These are phyloP conservation scores for Stephania yunnanensis DNA, from an alignment of 164 flowering plant species.

Conservation along the genomic window DNA sequence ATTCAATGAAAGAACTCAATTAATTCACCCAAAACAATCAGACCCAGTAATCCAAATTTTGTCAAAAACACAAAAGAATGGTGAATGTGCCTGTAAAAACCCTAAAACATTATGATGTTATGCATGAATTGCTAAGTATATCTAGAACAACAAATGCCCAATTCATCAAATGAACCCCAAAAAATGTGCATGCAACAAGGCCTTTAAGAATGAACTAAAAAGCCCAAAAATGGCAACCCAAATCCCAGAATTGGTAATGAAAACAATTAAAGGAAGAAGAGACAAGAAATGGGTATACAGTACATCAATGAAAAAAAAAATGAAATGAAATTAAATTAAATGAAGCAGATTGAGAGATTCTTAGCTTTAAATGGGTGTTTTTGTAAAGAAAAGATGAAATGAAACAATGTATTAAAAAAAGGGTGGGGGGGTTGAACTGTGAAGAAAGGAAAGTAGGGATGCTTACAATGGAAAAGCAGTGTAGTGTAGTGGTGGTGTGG, in stretches of 20 bases:
- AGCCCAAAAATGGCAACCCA: slow-evolving; percentile 4
- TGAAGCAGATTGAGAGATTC: slow-evolving; percentile 33
- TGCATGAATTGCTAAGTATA: neutral
- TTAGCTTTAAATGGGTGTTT: slow-evolving; percentile 39
- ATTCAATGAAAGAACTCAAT: neutral
- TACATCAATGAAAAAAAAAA: neutral
- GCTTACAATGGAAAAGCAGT: slow-evolving; percentile 51
- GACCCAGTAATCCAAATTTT: neutral
- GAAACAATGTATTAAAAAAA: slow-evolving; percentile 16
- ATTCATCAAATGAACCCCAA: neutral
- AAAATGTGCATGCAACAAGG: neutral
- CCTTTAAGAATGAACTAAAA: slow-evolving; percentile 1
- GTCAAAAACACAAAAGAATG: neutral
- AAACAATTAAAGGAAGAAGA: neutral
- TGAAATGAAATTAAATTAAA: slow-evolving; percentile 14
- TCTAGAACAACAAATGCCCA: neutral
- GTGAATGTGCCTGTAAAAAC: neutral
- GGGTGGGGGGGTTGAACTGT: slow-evolving; percentile 21
- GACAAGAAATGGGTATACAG: neutral
- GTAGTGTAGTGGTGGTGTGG: slow-evolving; percentile 13
- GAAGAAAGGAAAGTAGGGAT: slow-evolving; percentile 51
- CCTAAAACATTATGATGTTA: neutral
- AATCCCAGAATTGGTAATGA: neutral
- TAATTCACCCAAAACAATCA: neutral
- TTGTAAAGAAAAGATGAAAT: slow-evolving; percentile 20